Conservation (phyloP, 352 stramenopile genomes). For the Pythium coloratum region DNA sequence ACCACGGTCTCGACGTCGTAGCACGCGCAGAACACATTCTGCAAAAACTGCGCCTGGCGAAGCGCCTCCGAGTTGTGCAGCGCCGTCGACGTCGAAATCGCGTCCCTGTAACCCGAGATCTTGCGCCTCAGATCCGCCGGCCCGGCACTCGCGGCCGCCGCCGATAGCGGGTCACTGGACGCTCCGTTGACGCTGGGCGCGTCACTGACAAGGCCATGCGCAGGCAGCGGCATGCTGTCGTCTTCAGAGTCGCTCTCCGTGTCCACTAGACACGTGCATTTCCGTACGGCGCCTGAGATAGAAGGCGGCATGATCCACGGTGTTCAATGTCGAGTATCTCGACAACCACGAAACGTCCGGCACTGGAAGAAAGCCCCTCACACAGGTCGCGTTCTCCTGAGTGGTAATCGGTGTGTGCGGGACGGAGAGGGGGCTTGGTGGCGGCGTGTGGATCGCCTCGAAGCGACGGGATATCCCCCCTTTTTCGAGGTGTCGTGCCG, state of each 20-base stretch:
- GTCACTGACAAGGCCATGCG: conserved; percentile 1
- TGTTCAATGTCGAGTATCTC: neutral
- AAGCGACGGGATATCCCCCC: neutral
- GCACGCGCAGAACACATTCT: conserved; percentile 78
- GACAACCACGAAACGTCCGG: neutral
- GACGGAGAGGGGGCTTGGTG: neutral
- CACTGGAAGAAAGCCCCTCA: neutral
- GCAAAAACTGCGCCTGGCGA: conserved; percentile 51
- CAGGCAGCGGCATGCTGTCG: conserved; percentile 26
- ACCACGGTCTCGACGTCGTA: conserved; percentile 77
- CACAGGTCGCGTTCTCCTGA: neutral
- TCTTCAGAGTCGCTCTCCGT: conserved; percentile 74
- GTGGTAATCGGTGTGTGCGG: neutral
- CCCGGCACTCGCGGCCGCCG: conserved; percentile 9
- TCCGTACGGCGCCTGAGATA: conserved; percentile 25
- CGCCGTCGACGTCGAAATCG: conserved; percentile 62
- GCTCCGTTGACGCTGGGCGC: conserved; percentile 1
- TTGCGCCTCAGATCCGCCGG: conserved; percentile 33
- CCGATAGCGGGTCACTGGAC: neutral
- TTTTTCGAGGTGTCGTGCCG: neutral
- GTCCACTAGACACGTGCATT: conserved; percentile 72
- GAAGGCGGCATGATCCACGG: conserved; percentile 7
- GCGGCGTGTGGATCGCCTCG: neutral
- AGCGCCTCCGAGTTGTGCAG: conserved; percentile 74
- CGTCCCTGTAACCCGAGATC: conserved; percentile 47